Evolutionary conservation across 768 basidiomycete species (phyloP).

Genomic region (Boletales sp.): DNA sequence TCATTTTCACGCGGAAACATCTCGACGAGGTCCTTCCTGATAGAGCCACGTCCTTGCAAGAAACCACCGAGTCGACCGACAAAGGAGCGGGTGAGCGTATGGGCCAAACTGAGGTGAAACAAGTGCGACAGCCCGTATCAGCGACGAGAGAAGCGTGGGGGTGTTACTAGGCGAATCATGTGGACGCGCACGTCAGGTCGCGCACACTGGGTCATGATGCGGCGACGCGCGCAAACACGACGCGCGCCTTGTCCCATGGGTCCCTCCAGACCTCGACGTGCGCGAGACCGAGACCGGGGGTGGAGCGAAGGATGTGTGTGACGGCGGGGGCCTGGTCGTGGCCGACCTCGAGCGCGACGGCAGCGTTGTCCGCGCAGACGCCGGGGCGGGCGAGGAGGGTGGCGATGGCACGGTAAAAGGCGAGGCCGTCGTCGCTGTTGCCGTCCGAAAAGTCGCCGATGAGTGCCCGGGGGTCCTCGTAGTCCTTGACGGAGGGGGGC

Average conservation of each 20-base stretch:
- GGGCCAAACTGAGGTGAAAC: too few relatives aligned
- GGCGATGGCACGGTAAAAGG: conserved; percentile 73
- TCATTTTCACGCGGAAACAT: conserved; percentile 9
- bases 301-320: conserved; percentile 47
- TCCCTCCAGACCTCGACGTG: conserved; percentile 69
- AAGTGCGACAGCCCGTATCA: too few relatives aligned
- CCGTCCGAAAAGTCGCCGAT: conserved; percentile 61
- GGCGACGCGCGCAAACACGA: conserved; percentile 54
- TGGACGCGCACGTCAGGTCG: not conserved
- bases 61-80: too few relatives aligned
- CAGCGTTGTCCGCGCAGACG: conserved; percentile 48
- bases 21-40: not conserved
- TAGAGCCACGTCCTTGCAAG: too few relatives aligned
- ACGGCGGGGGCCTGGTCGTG: conserved; percentile 66
- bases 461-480: conserved; percentile 80
- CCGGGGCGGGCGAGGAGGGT: conserved; percentile 49
- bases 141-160: too few relatives aligned
- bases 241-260: conserved; percentile 72
- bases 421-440: conserved; percentile 43
- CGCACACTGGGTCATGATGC: conserved; percentile 15
- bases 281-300: conserved; percentile 40
- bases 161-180: conserved; percentile 16
- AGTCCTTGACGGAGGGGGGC: conserved; percentile 64
- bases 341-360: conserved; percentile 80
- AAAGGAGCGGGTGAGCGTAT: too few relatives aligned